Evolutionary conservation across 2,329 filamentous ascomycete genomes (phyloP), one percentile per base, ranked within the genome.

Genomic region (Cladophialophora psammophila): DNA sequence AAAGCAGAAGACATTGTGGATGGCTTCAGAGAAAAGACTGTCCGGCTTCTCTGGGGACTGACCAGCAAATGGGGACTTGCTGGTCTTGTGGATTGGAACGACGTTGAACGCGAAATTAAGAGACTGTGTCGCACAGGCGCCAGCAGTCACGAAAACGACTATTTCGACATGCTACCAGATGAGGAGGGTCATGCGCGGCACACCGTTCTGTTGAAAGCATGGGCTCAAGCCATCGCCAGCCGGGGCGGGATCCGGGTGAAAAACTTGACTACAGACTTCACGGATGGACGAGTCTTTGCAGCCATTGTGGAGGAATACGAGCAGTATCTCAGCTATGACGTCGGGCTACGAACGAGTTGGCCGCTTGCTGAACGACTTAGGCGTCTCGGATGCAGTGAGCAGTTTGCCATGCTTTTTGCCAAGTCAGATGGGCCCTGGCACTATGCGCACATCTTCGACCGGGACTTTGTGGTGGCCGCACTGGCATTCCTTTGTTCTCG

Each of bases 11-110:
- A 90, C 63, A 84, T 90, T 55, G 86, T 90, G 6, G 83, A 89
- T 70, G 88, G 88, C 2, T 86, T 89, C 71, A 83, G 88, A 8
- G 87, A 90, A 72, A 89, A 87, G 75, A 90, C 87, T 0, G 79
- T 90, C 53, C 83, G 82, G 5, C 78, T 90, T 9, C 79, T 90
- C 5, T 89, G 87, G 87, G 80, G 80, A 3, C 78, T 90, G 26
- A 83, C 89, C 42, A 84, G 84, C 48, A 83, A 82, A 75, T 86
- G 84, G 78, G 86, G 86, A 1, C 76, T 89, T 7, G 75, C 78
- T 5, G 78, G 76, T 6, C 78, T 90, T 0, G 79, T 90, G 1
- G 83, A 89, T 70, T 86, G 84, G 81, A 74, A 79, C 5, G 84
- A 85, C 61, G 72, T 89, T 9, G 77, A 77, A 32, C 80, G 80